Evolutionary conservation across 2,329 filamentous ascomycete genomes (phyloP).

Genomic region (Sporothrix inflata): DNA sequence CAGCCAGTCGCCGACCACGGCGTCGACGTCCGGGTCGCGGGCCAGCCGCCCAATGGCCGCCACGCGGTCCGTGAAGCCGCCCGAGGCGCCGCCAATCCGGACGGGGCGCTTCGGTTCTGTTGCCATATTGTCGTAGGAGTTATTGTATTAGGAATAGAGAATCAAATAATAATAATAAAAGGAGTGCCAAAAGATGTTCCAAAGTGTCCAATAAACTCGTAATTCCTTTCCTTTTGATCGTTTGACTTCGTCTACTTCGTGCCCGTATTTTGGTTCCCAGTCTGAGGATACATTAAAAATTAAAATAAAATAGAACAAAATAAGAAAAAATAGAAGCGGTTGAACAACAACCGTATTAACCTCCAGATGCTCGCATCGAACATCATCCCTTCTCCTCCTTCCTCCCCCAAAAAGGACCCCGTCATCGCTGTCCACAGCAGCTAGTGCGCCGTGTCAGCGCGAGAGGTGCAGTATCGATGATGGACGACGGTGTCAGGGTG

Average conservation of each 20-base stretch:
- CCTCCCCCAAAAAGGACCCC: neutral
- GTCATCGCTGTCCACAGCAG: conserved; percentile 13
- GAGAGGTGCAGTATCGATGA: neutral
- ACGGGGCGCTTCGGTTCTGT: conserved; percentile 34
- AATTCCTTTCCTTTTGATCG: neutral
- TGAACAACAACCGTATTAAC: neutral
- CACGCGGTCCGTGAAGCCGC: conserved; percentile 41
- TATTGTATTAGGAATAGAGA: too few relatives aligned
- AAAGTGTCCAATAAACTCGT: neutral
- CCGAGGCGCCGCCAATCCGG: conserved; percentile 40
- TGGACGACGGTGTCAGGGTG: neutral
- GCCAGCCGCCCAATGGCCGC: conserved; percentile 38
- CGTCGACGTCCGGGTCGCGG: conserved; percentile 33
- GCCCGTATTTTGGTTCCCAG: neutral
- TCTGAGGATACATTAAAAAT: neutral
- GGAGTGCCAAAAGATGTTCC: neutral
- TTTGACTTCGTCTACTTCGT: conserved; percentile 4
- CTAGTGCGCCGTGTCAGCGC: conserved; percentile 6
- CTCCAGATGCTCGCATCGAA: neutral
- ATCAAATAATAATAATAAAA: neutral
- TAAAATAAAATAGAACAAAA: neutral
- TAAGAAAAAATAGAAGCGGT: neutral
- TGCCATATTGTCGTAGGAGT: conserved; percentile 10
- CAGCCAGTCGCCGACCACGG: conserved; percentile 35
- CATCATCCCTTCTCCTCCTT: neutral